Evolutionary conservation across 805 yeast species (phyloP).

Genomic region (Metschnikowia sp.): DNA sequence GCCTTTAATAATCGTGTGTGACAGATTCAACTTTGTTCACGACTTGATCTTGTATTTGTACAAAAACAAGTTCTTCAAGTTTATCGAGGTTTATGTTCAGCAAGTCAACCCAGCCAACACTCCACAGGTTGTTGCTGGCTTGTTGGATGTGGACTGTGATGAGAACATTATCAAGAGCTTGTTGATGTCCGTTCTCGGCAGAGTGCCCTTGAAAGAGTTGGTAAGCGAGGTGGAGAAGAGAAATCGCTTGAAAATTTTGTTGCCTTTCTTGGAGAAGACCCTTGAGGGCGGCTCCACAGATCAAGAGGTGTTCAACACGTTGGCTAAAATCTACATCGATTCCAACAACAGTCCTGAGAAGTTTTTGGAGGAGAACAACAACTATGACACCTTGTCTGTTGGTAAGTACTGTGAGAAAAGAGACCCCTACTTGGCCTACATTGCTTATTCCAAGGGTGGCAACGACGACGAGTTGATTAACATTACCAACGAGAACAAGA

Average conservation of each 20-base stretch:
- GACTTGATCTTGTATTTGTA: constrained; percentile 90
- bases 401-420: constrained; percentile 99
- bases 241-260: constrained; percentile 83
- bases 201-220: constrained; percentile 86
- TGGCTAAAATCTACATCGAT: constrained; percentile 97
- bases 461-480: constrained; percentile 86
- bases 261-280: constrained; percentile 91
- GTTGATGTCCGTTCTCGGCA: constrained; percentile 83
- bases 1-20: constrained; percentile 95
- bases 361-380: constrained; percentile 85
- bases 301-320: constrained; percentile 87
- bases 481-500: constrained; percentile 93
- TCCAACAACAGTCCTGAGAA: constrained; percentile 97
- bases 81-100: constrained; percentile 96
- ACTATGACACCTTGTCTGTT: constrained; percentile 89
- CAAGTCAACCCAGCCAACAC: constrained; percentile 95
- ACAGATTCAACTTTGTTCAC: constrained; percentile 85
- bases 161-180: constrained; percentile 80
- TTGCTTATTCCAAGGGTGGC: constrained; percentile 93
- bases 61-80: constrained; percentile 93
- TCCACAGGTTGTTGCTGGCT: constrained; percentile 94
- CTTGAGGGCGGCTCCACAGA: constrained; percentile 82
- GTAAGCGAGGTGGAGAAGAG: constrained; percentile 96
- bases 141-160: constrained; percentile 96
- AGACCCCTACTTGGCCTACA: constrained; percentile 96